Evolutionary conservation across 495 filamentous ascomycete species (phyloP).

Genomic region (Aspergillus heteromorphus): DNA sequence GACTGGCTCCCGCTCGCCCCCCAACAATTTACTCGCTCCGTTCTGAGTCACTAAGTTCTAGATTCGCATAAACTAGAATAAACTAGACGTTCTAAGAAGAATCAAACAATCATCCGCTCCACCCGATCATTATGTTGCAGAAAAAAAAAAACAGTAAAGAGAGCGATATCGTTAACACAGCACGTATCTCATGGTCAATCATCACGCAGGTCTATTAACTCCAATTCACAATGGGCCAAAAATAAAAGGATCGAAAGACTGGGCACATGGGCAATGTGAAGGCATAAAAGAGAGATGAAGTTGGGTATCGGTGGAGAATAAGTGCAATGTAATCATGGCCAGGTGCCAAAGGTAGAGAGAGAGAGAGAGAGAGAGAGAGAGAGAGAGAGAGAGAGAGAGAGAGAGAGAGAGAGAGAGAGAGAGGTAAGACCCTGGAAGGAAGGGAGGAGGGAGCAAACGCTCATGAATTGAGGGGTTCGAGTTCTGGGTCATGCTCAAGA

Average conservation of each 20-base stretch:
- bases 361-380: no score
- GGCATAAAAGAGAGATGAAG: conserved; percentile 6
- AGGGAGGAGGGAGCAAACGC: neutral
- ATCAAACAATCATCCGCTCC: neutral
- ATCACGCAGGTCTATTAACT: neutral
- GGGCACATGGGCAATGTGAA: neutral
- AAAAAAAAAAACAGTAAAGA: no score
- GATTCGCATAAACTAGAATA: no score
- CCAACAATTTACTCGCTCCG: neutral
- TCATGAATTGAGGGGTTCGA: conserved; percentile 6
- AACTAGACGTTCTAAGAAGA: neutral
- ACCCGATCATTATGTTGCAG: neutral
- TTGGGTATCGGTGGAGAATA: conserved; percentile 18
- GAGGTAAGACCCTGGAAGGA: neutral
- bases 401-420: no score
- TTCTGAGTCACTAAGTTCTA: neutral
- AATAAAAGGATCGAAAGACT: neutral
- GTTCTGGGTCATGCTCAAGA: neutral
- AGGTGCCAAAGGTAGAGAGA: conserved; percentile 3
- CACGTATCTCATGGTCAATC: neutral
- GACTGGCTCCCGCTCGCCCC: neutral
- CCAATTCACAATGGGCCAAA: neutral
- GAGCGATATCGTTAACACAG: neutral
- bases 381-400: no score
- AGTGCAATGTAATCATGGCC: conserved; percentile 3